A percentile compares a stretch with the other conserved stretches of the same genome.
Conservation (phyloP, 345 rosid genomes). For the Brassica nigra region DNA sequence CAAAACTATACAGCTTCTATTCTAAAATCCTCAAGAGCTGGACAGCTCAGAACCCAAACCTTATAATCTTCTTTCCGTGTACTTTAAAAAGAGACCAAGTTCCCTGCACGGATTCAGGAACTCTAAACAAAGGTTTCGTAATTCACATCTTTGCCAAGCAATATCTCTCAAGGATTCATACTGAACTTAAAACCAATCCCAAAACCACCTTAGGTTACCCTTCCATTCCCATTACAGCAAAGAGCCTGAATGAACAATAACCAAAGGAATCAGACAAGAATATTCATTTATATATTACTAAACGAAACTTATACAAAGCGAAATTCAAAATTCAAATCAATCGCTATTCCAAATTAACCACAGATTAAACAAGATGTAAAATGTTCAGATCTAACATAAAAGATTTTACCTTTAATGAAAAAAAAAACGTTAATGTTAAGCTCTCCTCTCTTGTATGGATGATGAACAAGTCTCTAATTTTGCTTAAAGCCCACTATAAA, state of each 20-base stretch:
- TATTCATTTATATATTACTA: not conserved
- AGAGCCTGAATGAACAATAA: slow-evolving; percentile 28
- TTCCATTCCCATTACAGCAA: slow-evolving; percentile 2
- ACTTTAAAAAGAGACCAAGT: slow-evolving; percentile 31
- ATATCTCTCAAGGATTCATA: slow-evolving; percentile 13
- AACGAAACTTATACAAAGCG: not conserved
- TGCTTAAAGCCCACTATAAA: not conserved
- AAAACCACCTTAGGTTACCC: slow-evolving; percentile 13
- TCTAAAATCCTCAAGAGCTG: slow-evolving; percentile 30
- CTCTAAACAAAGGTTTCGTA: slow-evolving; percentile 20
- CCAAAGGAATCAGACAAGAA: not conserved
- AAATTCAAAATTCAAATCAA: not conserved
- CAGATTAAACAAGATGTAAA: not conserved
- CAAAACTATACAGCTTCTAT: slow-evolving; percentile 24
- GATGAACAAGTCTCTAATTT: slow-evolving; percentile 16
- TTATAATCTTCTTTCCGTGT: slow-evolving; percentile 32
- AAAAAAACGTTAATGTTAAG: not conserved
- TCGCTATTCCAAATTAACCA: not conserved
- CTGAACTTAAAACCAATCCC: not conserved
- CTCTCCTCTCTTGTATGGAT: slow-evolving; percentile 17
- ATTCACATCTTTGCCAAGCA: slow-evolving; percentile 37
- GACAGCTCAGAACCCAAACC: slow-evolving; percentile 8
- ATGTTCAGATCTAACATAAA: slow-evolving; percentile 1
- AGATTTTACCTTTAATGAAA: not conserved
- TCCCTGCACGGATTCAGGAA: slow-evolving; percentile 48